Evolutionary conservation across 1,284 basidiomycete species (phyloP).

Genomic region (Uromyces viciae-fabae): DNA sequence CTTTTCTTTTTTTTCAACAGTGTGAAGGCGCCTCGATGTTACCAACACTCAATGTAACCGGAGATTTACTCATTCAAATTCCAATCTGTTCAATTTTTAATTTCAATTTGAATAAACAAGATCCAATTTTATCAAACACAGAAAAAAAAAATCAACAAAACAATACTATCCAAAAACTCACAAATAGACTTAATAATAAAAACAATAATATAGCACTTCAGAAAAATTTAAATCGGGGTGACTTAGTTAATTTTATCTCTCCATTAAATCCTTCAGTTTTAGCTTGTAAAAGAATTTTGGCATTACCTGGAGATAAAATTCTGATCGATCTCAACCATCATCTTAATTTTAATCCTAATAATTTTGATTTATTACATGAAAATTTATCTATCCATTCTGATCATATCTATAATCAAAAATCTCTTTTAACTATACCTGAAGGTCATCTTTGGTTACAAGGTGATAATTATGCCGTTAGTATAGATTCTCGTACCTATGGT

Average conservation of each 20-base stretch:
- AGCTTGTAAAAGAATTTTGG: conserved; percentile 41
- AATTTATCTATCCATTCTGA: neutral
- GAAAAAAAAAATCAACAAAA: neutral
- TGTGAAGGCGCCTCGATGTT: conserved; percentile 42
- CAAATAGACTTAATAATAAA: too few species aligned
- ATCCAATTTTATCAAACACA: neutral
- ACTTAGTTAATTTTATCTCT: conserved; percentile 37
- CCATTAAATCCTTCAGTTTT: conserved; percentile 38
- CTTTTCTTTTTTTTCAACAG: neutral
- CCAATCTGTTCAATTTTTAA: conserved; percentile 10
- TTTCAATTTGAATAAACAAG: neutral
- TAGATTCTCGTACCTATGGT: conserved; percentile 42
- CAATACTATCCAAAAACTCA: neutral
- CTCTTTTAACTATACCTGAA: conserved; percentile 14
- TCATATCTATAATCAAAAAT: neutral
- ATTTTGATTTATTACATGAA: neutral
- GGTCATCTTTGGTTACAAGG: conserved; percentile 45
- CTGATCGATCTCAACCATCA: conserved; percentile 9
- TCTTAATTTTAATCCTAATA: neutral
- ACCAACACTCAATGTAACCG: conserved; percentile 38
- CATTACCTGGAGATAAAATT: conserved; percentile 38
- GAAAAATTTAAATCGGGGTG: conserved; percentile 30
- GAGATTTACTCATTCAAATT: conserved; percentile 39
- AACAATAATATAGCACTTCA: too few species aligned
- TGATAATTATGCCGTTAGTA: conserved; percentile 36